Evolutionary conservation across 352 stramenopile species (phyloP).

Genomic region (Phytophthora ramorum): DNA sequence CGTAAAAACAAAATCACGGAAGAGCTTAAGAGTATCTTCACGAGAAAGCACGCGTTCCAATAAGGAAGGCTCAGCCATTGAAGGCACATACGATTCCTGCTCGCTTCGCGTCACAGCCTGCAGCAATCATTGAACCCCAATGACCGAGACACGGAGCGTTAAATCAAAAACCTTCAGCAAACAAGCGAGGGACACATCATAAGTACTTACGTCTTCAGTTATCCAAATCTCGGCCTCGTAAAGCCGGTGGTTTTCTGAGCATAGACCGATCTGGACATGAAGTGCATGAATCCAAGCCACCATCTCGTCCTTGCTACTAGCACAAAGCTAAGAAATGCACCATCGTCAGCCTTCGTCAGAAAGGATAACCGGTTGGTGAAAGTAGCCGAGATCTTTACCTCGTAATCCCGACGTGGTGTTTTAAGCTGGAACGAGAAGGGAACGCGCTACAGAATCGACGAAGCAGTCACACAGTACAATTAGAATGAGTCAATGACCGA

Average conservation of each 20-base stretch:
- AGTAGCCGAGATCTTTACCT: constrained; percentile 39
- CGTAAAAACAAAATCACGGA: constrained; percentile 79
- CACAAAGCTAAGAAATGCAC: constrained; percentile 60
- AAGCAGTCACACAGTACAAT: neutral
- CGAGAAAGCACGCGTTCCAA: constrained; percentile 72
- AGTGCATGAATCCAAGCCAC: constrained; percentile 83
- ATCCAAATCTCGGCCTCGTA: constrained; percentile 88
- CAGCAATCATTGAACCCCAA: neutral
- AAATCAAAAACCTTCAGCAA: neutral
- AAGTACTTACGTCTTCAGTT: constrained; percentile 75
- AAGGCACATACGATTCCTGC: constrained; percentile 51
- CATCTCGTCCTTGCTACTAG: constrained; percentile 83
- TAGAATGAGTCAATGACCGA: constrained; percentile 5
- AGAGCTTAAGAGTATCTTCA: constrained; percentile 83
- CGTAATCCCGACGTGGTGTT: constrained; percentile 73
- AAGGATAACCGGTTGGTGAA: neutral
- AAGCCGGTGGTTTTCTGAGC: constrained; percentile 79
- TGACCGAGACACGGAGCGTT: neutral
- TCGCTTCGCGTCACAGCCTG: constrained; percentile 73
- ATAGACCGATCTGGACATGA: constrained; percentile 82
- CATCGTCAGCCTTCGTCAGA: neutral
- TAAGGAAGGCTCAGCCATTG: constrained; percentile 59
- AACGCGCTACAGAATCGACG: constrained; percentile 48
- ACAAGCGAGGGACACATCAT: neutral
- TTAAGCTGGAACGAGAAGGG: constrained; percentile 83